Evolutionary conservation across 345 rosid genomes (phyloP).

Genomic region (Populus simonii): DNA sequence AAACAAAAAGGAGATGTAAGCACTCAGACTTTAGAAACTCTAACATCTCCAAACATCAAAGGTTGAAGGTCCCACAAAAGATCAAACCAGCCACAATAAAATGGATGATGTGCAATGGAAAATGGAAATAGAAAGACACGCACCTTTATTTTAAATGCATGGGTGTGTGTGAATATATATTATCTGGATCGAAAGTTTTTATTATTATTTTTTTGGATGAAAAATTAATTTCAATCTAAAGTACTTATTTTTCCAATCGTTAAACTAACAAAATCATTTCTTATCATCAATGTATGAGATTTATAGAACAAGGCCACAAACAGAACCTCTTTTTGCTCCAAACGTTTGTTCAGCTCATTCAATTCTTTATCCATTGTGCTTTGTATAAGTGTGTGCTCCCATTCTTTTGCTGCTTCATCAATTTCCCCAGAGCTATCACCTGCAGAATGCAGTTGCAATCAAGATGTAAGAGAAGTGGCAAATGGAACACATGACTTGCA

Average conservation of each 20-base stretch:
- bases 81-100: no score
- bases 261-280: no score
- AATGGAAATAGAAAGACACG: no score
- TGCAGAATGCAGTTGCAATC: conserved; percentile 12
- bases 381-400: conserved; percentile 94
- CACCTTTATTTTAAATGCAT: no score
- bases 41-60: neutral
- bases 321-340: conserved; percentile 88
- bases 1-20: neutral
- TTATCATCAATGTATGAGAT: conserved; percentile 8
- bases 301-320: conserved; percentile 11
- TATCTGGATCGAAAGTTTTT: no score
- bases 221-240: no score
- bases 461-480: conserved; percentile 9
- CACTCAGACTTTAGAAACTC: neutral
- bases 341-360: conserved; percentile 75
- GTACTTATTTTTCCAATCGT: no score
- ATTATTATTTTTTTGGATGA: no score
- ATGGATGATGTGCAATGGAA: no score
- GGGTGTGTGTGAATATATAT: no score
- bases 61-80: neutral
- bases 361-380: conserved; percentile 91
- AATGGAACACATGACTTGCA: neutral
- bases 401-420: conserved; percentile 78
- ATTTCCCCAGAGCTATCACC: conserved; percentile 65